Percentiles rank a stretch among this genome's conserved stretches.
Evolutionary conservation across 805 yeast genomes (phyloP).

Genomic region (Metschnikowia arizonensis): DNA sequence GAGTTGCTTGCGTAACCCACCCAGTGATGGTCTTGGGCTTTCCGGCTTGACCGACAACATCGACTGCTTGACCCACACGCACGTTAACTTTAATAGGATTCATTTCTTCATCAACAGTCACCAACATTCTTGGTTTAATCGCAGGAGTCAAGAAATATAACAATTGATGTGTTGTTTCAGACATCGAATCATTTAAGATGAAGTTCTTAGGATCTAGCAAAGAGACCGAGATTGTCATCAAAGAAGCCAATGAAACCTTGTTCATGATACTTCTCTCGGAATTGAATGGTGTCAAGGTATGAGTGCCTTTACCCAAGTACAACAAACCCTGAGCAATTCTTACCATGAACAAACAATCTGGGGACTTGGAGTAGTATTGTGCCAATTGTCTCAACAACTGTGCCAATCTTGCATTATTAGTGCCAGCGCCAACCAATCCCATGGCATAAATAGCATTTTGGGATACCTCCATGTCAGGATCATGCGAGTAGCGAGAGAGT

Average conservation of each 20-base stretch:
- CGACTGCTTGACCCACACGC: slow-evolving; percentile 98
- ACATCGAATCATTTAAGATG: slow-evolving; percentile 57
- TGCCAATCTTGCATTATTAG: slow-evolving; percentile 96
- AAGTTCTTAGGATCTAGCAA: slow-evolving; percentile 82
- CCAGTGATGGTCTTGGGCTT: slow-evolving; percentile 98
- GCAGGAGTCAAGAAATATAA: slow-evolving; percentile 85
- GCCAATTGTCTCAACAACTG: slow-evolving; percentile 94
- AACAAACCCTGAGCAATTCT: slow-evolving; percentile 93
- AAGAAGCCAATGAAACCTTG: slow-evolving; percentile 84
- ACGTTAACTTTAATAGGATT: slow-evolving; percentile 93
- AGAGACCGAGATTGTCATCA: slow-evolving; percentile 79
- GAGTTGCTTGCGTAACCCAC: slow-evolving; percentile 98
- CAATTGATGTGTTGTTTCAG: slow-evolving; percentile 61
- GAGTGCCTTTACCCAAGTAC: slow-evolving; percentile 94
- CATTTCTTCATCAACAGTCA: slow-evolving; percentile 88
- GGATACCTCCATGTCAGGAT: slow-evolving; percentile 89
- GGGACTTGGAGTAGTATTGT: slow-evolving; percentile 83
- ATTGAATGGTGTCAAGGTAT: slow-evolving; percentile 83
- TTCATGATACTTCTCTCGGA: slow-evolving; percentile 84
- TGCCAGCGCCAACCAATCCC: slow-evolving; percentile 99
- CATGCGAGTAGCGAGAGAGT: slow-evolving; percentile 93
- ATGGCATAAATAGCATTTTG: slow-evolving; percentile 91
- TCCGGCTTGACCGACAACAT: slow-evolving; percentile 98
- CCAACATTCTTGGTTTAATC: slow-evolving; percentile 85
- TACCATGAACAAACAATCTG: slow-evolving; percentile 87